Base-by-base conservation (phyloP, 2,329 filamentous ascomycete species). In the Westerdykella sp. region DNA sequence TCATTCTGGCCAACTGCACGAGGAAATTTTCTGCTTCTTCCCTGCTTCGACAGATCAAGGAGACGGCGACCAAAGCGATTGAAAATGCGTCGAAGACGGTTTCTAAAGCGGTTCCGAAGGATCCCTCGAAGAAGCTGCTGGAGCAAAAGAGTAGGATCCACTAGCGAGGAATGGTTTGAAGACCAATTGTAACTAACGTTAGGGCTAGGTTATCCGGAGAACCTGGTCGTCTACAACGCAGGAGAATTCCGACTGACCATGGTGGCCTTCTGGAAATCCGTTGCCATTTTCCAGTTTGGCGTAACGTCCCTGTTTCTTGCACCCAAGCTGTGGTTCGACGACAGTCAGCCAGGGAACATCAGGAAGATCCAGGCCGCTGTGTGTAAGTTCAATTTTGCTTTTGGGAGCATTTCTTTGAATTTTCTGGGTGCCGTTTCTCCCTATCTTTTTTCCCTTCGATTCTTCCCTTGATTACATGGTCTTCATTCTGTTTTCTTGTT, bases 231-330 rank as follows among this genome's bases (percentile, higher is more conserved):
- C 21, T 68, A 68, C 42, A 56, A 67, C 50, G 63, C 65, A 6
- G 65, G 65, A 25, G 59, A 64, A 16, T 56, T 58, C 10, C 62
- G 64, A 31, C 63, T 61, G 6, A 54, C 61, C 4, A 67, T 54
- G 50, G 57, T 68, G 13, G 53, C 54, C 14, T 65, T 66, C 41
- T 65, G 61, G 58, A 68, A 68, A 48, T 57, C 59, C 21, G 57
- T 59, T 35, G 60, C 61, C 3, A 30, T 68, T 23, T 48, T 66
- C 21, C 57, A 67, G 23, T 67, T 66, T 22, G 60, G 60, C 15
- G 56, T 58, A 4, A 56, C 57, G 2, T 50, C 55, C 4, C 51
- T 63, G 4, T 62, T 62, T 23, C 47, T 63, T 22, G 61, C 62
- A 5, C 65, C 65, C 6, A 49, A 54, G 1, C 44, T 65, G 1